Evolutionary conservation across 306 rosid species (phyloP).

Genomic region (Fragaria nilgerrensis): DNA sequence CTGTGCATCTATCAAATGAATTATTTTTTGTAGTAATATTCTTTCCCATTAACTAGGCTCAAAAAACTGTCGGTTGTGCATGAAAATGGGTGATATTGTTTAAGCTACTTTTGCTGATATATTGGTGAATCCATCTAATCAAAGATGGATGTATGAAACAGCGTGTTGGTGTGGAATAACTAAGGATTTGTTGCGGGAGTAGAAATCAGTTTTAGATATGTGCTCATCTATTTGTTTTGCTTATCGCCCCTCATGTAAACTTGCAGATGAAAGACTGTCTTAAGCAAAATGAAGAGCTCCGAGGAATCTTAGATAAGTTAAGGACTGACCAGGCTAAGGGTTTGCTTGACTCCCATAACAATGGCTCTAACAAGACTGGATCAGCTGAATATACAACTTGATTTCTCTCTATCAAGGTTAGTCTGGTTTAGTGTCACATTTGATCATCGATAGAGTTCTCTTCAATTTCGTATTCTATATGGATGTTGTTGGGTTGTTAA

Average conservation of each 20-base stretch:
- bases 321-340: constrained; percentile 64
- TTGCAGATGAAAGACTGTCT: constrained; percentile 86
- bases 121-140: not conserved
- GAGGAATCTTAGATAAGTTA: constrained; percentile 57
- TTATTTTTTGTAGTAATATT: not conserved
- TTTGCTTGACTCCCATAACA: constrained; percentile 22
- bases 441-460: not conserved
- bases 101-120: not conserved
- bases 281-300: constrained; percentile 87
- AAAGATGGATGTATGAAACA: not conserved
- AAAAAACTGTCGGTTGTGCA: not conserved
- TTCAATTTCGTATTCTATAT: not conserved
- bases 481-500: not conserved
- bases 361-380: constrained; percentile 28
- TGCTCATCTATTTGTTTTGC: not conserved
- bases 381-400: constrained; percentile 29
- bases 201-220: too few relatives aligned
- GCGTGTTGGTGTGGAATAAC: not conserved
- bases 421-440: constrained; percentile 20
- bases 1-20: not conserved
- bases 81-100: not conserved
- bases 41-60: not conserved
- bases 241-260: constrained; percentile 21
- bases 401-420: constrained; percentile 71
- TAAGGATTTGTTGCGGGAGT: not conserved